Base-by-base conservation (phyloP, 2,329 filamentous ascomycete genomes). In the Ceratocystiopsis minuta region DNA sequence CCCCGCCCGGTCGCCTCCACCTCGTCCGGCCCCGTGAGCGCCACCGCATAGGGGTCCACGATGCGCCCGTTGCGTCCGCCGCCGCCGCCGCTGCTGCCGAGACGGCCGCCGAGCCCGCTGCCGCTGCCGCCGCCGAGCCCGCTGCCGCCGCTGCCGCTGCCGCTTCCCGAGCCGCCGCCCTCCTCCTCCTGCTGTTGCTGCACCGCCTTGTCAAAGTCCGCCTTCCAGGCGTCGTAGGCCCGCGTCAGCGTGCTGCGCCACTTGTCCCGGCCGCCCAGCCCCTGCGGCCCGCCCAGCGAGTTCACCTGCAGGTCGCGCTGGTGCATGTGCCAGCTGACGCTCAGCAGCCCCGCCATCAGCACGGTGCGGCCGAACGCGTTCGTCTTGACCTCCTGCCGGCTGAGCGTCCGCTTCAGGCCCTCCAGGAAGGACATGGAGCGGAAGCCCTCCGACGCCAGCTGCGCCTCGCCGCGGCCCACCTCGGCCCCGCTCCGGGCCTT, bases 281-380 rank as follows among this genome's bases (percentile, higher is more conserved):
- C 78, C 51, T 80, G 76, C 0, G 76, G 75, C 1, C 64, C 64
- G 6, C 74, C 86, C 0, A 96, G 68, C 1, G 86, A 86, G 55
- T 79, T 88, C 45, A 94, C 80, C 61, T 95, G 88, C 14, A 95
- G 70, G 56, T 96, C 90, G 54, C 88, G 75, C 57, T 96, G 87
- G 55, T 93, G 90, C 81, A 96, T 88, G 57, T 96, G 88, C 84
- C 86, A 96, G 54, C 82, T 90, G 28, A 96, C 85, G 50, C 85
- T 95, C 18, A 96, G 66, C 24, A 98, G 63, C 0, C 90, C 90
- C 1, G 88, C 81, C 86, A 96, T 96, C 40, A 98, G 67, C 37
- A 94, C 85, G 3, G 82, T 90, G 34, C 90, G 77, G 1, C 88
- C 90, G 55, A 96, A 98, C 0, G 85, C 80, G 56, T 95, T 95